Percentiles rank a stretch among this genome's conserved stretches.
These are phyloP conservation scores for Nissolia schottii DNA, from an alignment of 306 rosid genomes.

Conservation along the genomic window DNA sequence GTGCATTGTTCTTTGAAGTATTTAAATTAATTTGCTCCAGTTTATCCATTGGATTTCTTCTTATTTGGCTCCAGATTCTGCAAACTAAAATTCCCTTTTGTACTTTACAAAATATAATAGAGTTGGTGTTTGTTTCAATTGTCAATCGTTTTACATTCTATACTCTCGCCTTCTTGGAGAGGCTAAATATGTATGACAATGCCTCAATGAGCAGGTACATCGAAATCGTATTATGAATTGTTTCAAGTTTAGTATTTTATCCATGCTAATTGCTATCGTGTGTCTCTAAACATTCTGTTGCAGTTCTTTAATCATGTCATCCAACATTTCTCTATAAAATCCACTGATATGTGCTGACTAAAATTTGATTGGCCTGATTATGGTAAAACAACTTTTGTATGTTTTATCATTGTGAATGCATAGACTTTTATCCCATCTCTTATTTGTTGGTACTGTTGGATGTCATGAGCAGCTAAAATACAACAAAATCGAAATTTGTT, in stretches of 20 bases:
- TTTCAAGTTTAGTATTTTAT: background rate
- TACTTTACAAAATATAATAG: constrained; percentile 15
- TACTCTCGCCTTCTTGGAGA: constrained; percentile 92
- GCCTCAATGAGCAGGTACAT: constrained; percentile 85
- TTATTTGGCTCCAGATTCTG: background rate
- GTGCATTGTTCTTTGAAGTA: background rate
- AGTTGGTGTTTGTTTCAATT: constrained; percentile 96
- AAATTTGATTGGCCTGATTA: background rate
- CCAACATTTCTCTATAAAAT: background rate
- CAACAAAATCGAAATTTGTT: constrained; percentile 57
- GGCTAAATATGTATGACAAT: constrained; percentile 85
- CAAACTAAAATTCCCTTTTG: constrained; percentile 12
- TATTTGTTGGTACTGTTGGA: constrained; percentile 3
- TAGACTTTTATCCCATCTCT: background rate
- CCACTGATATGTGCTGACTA: background rate
- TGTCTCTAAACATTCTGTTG: background rate
- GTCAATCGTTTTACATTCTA: constrained; percentile 93
- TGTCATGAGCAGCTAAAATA: background rate
- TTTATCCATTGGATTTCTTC: constrained; percentile 8
- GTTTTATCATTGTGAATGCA: background rate
- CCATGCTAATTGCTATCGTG: background rate
- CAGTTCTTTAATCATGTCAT: background rate
- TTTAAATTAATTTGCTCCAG: background rate
- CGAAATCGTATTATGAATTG: background rate
- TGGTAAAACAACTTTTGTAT: background rate